These are phyloP conservation scores for Suillus sp. DNA, from an alignment of 768 basidiomycete genomes.

Conservation along the genomic window DNA sequence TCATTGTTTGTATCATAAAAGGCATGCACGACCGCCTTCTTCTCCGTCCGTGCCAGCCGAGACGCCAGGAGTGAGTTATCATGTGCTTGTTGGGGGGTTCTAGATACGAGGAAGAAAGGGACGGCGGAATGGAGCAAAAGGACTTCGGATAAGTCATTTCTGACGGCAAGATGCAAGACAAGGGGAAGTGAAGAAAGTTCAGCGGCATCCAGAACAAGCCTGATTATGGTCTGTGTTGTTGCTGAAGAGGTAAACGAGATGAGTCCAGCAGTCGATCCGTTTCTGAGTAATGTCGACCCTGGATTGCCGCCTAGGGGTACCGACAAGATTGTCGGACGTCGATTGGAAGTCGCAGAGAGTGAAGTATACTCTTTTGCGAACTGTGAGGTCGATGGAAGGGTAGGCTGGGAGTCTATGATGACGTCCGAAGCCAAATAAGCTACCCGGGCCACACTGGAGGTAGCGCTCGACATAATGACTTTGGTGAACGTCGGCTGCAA, in stretches of 20 bases:
- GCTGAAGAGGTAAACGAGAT: slow-evolving; percentile 60
- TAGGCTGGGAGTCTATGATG: slow-evolving; percentile 58
- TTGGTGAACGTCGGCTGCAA: not conserved
- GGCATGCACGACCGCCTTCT: slow-evolving; percentile 81
- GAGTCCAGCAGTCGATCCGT: slow-evolving; percentile 43
- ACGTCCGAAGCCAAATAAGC: slow-evolving; percentile 72
- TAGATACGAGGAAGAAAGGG: slow-evolving; percentile 81
- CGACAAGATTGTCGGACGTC: slow-evolving; percentile 46
- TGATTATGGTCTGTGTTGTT: slow-evolving; percentile 52
- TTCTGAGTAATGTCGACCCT: slow-evolving; percentile 55
- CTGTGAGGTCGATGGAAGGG: slow-evolving; percentile 41
- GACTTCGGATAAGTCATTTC: slow-evolving; percentile 70
- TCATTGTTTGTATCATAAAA: slow-evolving; percentile 58
- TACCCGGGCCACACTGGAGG: slow-evolving; percentile 59
- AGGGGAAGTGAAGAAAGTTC: slow-evolving; percentile 66
- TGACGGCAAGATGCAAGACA: slow-evolving; percentile 70
- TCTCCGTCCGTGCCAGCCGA: slow-evolving; percentile 68
- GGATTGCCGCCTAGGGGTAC: slow-evolving; percentile 70
- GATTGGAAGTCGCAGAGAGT: slow-evolving; percentile 37
- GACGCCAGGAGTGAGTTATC: slow-evolving; percentile 89
- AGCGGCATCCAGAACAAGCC: slow-evolving; percentile 68
- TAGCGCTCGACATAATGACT: slow-evolving; percentile 29
- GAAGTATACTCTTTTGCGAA: slow-evolving; percentile 36
- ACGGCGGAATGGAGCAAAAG: slow-evolving; percentile 77
- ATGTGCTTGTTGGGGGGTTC: slow-evolving; percentile 77